Base-by-base conservation (phyloP, 2,329 filamentous ascomycete species). In the Aspergillus candidus region DNA sequence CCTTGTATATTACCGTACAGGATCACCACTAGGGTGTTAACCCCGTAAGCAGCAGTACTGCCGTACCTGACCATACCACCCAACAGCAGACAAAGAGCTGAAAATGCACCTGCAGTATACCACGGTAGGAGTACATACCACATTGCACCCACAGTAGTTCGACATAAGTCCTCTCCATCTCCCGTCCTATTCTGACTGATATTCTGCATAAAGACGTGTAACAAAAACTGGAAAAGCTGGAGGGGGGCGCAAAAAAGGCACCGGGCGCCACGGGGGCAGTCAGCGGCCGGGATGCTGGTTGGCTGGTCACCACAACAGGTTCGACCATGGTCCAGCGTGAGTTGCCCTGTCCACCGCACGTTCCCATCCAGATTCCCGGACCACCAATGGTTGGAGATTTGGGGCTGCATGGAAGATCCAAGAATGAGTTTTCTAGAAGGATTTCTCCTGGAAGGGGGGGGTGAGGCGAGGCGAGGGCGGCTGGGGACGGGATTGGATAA, bases 361-460 rank as follows among this genome's bases (percentile, higher is more conserved):
- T 40, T 46, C 32, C 33, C 22, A 40, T 35, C 31, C 18, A 40
- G 30, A 39, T 43, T 32, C 40, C 41, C 32, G 18, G 36, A 17
- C 37, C 40, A 44, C 44, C 43, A 47, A 42, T 49, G 52, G 47
- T 27, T 34, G 30, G 35, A 44, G 41, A 39, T 42, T 42, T 52
- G 38, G 14, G 33, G 32, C 46, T 55, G 54, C 54, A 57, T 50
- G 43, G 54, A 56, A 56, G 43, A 44, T 43, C 42, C 17, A 17
- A 49, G 48, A 40, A 27, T 27, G 11, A 37, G 18, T 42, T 41
- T 56, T 56, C 54, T 51, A 54, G 52, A 57, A 56, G 41, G 30
- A 27, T 42, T 42, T 32, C 30, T 22, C 22, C 35, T 13, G 22
- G 38, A 37, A 39, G 34, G 44, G 32, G 35, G 36, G 46, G n/a